Percentiles rank a stretch among this genome's conserved stretches.
Conservation (phyloP, 345 rosid species). For the Eucalyptus regnans region DNA sequence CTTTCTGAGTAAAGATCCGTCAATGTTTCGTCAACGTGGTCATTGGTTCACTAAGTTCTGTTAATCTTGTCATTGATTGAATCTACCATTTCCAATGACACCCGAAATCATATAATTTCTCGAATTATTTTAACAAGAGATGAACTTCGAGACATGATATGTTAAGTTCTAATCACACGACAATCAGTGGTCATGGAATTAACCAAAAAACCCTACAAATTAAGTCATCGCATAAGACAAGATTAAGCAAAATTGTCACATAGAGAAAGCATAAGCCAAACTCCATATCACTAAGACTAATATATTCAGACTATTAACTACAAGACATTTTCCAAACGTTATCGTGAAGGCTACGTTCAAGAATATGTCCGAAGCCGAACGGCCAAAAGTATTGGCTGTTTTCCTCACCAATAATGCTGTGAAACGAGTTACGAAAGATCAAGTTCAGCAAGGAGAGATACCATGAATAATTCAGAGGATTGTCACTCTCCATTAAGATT, state of each 20-base stretch:
- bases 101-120: neutral
- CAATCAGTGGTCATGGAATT: fast-evolving
- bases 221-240: neutral
- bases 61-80: neutral
- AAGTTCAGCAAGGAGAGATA: neutral
- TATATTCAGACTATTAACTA: neutral
- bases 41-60: neutral
- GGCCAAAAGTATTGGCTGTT: neutral
- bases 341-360: neutral
- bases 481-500: neutral
- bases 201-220: neutral
- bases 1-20: neutral
- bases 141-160: neutral
- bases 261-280: neutral
- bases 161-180: fast-evolving
- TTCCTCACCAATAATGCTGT: neutral
- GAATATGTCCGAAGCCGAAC: neutral
- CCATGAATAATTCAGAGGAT: neutral
- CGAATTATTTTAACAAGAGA: neutral
- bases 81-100: neutral
- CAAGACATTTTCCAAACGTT: neutral
- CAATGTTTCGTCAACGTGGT: neutral
- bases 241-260: neutral
- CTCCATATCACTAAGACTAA: neutral
- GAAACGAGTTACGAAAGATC: neutral